Evolutionary conservation across 2,329 filamentous ascomycete species (phyloP), one percentile per base, ranked within the genome.

Genomic region (Daldinia sp.): DNA sequence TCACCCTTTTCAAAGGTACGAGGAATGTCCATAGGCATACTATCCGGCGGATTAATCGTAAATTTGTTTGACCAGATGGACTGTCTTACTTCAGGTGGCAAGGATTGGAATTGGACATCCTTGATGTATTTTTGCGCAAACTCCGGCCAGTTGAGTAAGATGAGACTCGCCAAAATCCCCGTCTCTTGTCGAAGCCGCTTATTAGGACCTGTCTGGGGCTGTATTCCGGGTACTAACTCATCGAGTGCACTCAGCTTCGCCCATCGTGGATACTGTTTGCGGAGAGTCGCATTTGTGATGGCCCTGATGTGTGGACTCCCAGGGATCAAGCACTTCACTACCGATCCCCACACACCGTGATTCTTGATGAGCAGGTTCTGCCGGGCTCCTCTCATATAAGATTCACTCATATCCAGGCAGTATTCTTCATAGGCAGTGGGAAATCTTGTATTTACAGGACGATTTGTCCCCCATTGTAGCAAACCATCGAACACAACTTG

Each of bases 401-500:
- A 30, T 9, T 67, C 58, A 11, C 48, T 60, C 56, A 39, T 63
- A 4, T 60, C 55, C 1, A 67, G 48, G 34, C 62, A 67, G 29
- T 65, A 49, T 27, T 67, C 65, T 41, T 67, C 58, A 11, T 67
- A 67, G 3, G 58, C 55, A 25, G 47, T 63, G 3, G 62, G 55
- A 8, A 1, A 8, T 30, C 30, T 48, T 6, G 21, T 30, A 51
- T 50, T 39, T 13, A 4, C 21, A 37, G 13, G 32, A 27, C 55
- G 48, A 15, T 37, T 52, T 1, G 13, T 32, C 3, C 43, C 51
- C 55, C 55, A 67, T 19, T 65, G 61, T 19, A 58, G 62, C 49
- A 67, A 27, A 3, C 65, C 65, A 17, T 65, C 63, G 35, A 67
- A 67, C 8, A 67, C 59, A n/a, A 65, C 62, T 19, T 65, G 55